These are phyloP conservation scores for Paramecium sonneborni DNA, from an alignment of 73 alveolate species.

Conservation along the genomic window DNA sequence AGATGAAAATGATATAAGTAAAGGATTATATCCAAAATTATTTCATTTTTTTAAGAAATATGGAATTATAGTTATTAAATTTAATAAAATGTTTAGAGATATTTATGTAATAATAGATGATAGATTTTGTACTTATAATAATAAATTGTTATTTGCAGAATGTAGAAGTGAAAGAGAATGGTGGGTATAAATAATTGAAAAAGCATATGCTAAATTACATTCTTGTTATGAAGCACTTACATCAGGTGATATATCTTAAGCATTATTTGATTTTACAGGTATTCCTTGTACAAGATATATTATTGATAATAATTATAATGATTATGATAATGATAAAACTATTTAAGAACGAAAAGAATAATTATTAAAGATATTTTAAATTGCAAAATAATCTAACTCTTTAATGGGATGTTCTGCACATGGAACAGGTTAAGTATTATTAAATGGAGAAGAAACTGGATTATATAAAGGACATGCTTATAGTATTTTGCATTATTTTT, in stretches of 20 bases:
- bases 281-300: not conserved
- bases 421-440: slow-evolving; percentile 1
- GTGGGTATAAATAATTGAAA: slow-evolving; percentile 86
- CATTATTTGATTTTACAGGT: slow-evolving; percentile 79
- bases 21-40: slow-evolving; percentile 50
- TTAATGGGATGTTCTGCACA: slow-evolving; percentile 61
- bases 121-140: slow-evolving; percentile 71
- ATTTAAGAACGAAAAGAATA: not conserved
- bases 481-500: slow-evolving; percentile 10
- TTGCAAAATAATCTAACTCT: not conserved
- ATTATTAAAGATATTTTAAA: not conserved
- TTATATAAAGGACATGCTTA: slow-evolving; percentile 65
- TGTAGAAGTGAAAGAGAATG: slow-evolving; percentile 79
- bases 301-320: not conserved
- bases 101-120: slow-evolving; percentile 84
- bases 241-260: slow-evolving; percentile 82
- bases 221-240: slow-evolving; percentile 74
- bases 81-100: slow-evolving; percentile 73
- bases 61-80: slow-evolving; percentile 80
- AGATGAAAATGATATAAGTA: slow-evolving; percentile 42
- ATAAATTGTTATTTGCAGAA: slow-evolving; percentile 73
- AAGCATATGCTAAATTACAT: slow-evolving; percentile 90
- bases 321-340: not conserved
- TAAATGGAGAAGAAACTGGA: slow-evolving; percentile 52
- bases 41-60: slow-evolving; percentile 58